Percentiles rank a stretch among this genome's conserved stretches.
Conservation (phyloP, 2,329 filamentous ascomycete genomes). For the Calonectria naviculata region DNA sequence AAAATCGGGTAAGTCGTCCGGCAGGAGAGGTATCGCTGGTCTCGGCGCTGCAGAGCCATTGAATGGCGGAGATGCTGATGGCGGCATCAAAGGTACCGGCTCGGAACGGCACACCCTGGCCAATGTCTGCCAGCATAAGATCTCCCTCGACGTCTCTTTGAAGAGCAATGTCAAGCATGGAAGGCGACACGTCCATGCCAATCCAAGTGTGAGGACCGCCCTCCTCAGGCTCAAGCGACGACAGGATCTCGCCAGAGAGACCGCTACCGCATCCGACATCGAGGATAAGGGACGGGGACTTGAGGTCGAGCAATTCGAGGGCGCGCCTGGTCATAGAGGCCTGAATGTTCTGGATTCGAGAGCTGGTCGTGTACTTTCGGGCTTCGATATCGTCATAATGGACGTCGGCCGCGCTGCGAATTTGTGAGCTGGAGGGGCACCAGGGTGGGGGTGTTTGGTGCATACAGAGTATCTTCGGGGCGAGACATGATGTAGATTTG, state of each 20-base stretch:
- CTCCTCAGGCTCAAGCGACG: conserved; percentile 73
- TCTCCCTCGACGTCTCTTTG: conserved; percentile 94
- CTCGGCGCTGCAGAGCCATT: conserved; percentile 98
- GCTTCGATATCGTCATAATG: conserved; percentile 98
- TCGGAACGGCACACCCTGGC: conserved; percentile 94
- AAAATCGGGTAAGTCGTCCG: conserved; percentile 85
- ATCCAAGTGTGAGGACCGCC: conserved; percentile 94
- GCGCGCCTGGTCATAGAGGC: conserved; percentile 94
- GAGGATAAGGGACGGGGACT: conserved; percentile 85
- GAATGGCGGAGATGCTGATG: conserved; percentile 94
- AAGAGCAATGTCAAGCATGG: conserved; percentile 96
- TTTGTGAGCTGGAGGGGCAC: conserved; percentile 40
- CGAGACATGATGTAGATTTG: conserved; percentile 80
- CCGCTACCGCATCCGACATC: conserved; percentile 98
- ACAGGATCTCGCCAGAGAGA: conserved; percentile 93
- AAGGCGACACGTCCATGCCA: conserved; percentile 94
- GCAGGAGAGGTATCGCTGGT: conserved; percentile 84
- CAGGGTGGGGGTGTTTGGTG: conserved; percentile 32
- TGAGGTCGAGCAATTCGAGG: conserved; percentile 88
- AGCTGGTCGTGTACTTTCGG: conserved; percentile 96
- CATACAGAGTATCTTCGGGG: conserved; percentile 92
- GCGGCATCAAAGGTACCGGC: conserved; percentile 94
- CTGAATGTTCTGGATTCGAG: conserved; percentile 95
- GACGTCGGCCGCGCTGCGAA: conserved; percentile 85
- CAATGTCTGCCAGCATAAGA: conserved; percentile 93